A percentile compares a stretch with the other conserved stretches of the same genome.
Evolutionary conservation across 192 early-diverging fungal genomes (phyloP).

Genomic region (Podila epicladia): DNA sequence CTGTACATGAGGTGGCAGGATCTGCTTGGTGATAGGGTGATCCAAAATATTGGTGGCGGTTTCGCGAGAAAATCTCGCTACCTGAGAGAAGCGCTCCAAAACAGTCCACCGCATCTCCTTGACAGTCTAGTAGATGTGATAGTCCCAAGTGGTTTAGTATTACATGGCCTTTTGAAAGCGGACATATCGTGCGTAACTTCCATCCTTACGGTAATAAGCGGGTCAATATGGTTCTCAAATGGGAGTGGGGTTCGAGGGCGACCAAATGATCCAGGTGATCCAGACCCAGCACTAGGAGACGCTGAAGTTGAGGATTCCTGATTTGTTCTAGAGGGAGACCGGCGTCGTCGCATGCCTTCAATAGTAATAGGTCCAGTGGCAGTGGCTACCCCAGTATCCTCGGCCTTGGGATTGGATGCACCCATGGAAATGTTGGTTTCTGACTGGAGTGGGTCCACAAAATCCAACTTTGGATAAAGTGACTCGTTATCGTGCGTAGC

Average conservation of each 20-base stretch:
- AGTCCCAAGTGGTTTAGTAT: too few relatives aligned
- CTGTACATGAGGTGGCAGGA: conserved; percentile 66
- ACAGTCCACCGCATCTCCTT: conserved; percentile 81
- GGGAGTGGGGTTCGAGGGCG: conserved; percentile 35
- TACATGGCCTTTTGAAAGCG: too few relatives aligned
- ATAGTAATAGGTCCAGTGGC: conserved; percentile 33
- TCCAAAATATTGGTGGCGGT: conserved; percentile 66
- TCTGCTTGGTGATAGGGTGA: conserved; percentile 62
- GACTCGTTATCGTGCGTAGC: neutral
- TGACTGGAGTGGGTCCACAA: neutral
- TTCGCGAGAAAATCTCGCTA: conserved; percentile 76
- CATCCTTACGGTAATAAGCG: conserved; percentile 46
- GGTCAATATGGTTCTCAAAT: conserved; percentile 38
- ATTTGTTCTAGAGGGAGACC: neutral
- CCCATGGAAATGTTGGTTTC: neutral
- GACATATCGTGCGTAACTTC: neutral
- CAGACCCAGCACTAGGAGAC: conserved; percentile 2
- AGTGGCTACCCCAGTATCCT: neutral
- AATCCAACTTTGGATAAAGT: conserved; percentile 14
- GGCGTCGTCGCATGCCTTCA: conserved; percentile 38
- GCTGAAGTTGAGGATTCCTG: neutral
- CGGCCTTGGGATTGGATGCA: neutral
- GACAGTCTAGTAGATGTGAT: conserved; percentile 53
- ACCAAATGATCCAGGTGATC: neutral
- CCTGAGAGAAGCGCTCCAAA: conserved; percentile 79